Conservation (phyloP, 2,329 filamentous ascomycete genomes). For the Scleromitrula shiraiana region DNA sequence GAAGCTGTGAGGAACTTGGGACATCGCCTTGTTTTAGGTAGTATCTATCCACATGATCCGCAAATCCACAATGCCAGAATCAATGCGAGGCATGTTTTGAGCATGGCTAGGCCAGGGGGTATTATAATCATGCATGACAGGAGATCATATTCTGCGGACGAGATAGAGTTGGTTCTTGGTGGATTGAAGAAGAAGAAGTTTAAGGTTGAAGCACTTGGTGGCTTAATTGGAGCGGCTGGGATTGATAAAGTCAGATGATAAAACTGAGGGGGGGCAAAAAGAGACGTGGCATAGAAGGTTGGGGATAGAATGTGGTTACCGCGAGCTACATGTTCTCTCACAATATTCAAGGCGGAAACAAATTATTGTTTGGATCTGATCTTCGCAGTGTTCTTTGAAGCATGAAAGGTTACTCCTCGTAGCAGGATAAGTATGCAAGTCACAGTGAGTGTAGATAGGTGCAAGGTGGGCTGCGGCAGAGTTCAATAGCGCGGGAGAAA, state of each 20-base stretch:
- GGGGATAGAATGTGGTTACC: too few species aligned
- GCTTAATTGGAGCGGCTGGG: slow-evolving; percentile 42
- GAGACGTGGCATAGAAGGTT: too few species aligned
- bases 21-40: slow-evolving; percentile 70
- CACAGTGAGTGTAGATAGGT: too few species aligned
- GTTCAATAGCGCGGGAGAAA: too few species aligned
- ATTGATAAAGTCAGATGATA: neutral
- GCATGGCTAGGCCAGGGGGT: slow-evolving; percentile 67
- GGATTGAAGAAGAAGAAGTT: slow-evolving; percentile 65
- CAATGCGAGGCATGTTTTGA: slow-evolving; percentile 73
- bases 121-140: slow-evolving; percentile 85
- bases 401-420: too few species aligned
- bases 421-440: too few species aligned
- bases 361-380: too few species aligned
- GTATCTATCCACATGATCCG: slow-evolving; percentile 86
- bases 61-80: slow-evolving; percentile 62
- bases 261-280: too few species aligned
- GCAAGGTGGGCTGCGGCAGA: too few species aligned
- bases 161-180: slow-evolving; percentile 65
- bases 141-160: slow-evolving; percentile 72
- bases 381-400: too few species aligned
- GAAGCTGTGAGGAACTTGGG: slow-evolving; percentile 49
- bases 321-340: too few species aligned
- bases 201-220: slow-evolving; percentile 60
- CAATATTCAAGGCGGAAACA: too few species aligned